Evolutionary conservation across 495 filamentous ascomycete genomes (phyloP), one percentile per base, ranked within the genome.

Genomic region (Elasticomyces elasticus): DNA sequence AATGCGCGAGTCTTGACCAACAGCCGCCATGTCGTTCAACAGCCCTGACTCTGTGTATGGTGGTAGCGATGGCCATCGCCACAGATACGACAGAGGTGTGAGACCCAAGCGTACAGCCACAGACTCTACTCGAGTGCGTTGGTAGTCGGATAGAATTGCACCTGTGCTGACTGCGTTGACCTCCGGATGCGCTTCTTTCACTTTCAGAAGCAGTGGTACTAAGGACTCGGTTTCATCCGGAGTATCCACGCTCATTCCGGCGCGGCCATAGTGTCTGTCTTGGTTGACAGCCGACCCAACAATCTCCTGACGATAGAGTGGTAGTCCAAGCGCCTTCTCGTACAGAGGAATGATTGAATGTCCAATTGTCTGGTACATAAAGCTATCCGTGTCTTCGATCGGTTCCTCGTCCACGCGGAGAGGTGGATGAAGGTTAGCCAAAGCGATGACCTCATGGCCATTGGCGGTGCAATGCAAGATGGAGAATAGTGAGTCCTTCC

Each of bases 361-460:
- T 35, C 92, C 92, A 48, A 94, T 86, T 1, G 94, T 97, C 72
- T 98, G 92, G 76, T 96, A 98, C 92, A 98, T 97, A 80, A 88
- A 95, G 75, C 87, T 94, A 70, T 98, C 85, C 59, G 92, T 77
- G 69, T 94, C 89, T 54, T 82, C 73, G 54, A 81, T 77, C 43
- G 74, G 73, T 7, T 62, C 60, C 23, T 59, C 61, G 19, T 60
- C 54, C 13, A 51, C 44, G 6, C 11, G 12, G 15, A 30, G 17
- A 9, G 30, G 33, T 19, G 92, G 89, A 64, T 87, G 77, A 7
- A 98, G 74, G 66, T 97, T 98, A 30, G 86, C 94, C 13, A 97
- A 71, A 5, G 94, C 92, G 52, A 95, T 78, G 52, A 97, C 78
- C 31, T 76, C 76, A 67, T 97, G 90, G 9, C 89, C 89, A 67